Evolutionary conservation across 495 filamentous ascomycete species (phyloP), one percentile per base, ranked within the genome.

Genomic region (Baudoinia panamericana): DNA sequence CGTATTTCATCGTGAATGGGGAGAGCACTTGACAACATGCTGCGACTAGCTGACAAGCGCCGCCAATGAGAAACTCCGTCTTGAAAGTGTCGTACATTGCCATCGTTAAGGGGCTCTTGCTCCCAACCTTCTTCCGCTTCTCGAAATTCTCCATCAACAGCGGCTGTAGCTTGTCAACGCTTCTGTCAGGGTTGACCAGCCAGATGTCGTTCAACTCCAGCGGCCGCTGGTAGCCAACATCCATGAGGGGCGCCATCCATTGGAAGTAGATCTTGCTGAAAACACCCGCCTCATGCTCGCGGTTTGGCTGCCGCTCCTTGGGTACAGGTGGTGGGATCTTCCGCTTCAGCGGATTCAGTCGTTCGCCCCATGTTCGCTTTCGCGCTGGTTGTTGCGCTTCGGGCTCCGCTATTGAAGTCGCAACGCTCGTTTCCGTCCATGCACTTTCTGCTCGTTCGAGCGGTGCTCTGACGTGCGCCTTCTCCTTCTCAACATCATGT

Each of bases 71-170:
- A 54, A 97, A 93, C 54, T 95, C 87, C 42, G 66, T 62, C 49
- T 78, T 75, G 66, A 90, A 92, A 2, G 82, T 84, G 46, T 95
- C 87, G 59, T 90, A 82, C 34, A 97, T 52, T 5, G 88, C 82
- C 65, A 74, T 80, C 9, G 83, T 50, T 9, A 97, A 63, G 0
- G 87, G 81, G 42, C 80, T 71, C 50, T 82, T 80, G 26, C 75
- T 73, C 18, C 82, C 82, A 18, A 72, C 64, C 25, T 66, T 66
- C 5, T 72, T 65, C 5, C 85, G 72, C 37, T 65, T 69, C 42
- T 79, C 61, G 52, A 94, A 83, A 0, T 80, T 72, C 24, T 63
- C 67, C 17, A 73, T 63, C 18, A 90, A 60, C 51, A 72, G 80
- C 6, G 57, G 56, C 8, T 79, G 73, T 52, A 93, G 54, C 4